Evolutionary conservation across 2,329 filamentous ascomycete species (phyloP).

Genomic region (Aspergillus fijiensis): DNA sequence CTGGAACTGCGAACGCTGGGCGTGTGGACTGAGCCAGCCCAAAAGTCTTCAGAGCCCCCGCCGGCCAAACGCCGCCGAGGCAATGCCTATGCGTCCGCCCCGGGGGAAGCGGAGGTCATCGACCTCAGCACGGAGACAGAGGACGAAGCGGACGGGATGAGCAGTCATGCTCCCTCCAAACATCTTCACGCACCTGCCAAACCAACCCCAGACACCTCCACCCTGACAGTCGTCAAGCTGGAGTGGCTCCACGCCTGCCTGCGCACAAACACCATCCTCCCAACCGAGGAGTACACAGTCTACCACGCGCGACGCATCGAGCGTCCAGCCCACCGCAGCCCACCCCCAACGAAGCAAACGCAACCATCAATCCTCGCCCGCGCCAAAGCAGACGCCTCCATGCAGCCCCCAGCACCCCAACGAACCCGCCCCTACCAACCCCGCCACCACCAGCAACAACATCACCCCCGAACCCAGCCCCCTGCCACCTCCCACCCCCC

Average conservation of each 20-base stretch:
- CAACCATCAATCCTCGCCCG: slow-evolving; percentile 50
- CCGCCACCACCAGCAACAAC: slow-evolving; percentile 5
- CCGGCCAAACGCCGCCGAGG: slow-evolving; percentile 32
- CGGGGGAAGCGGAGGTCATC: slow-evolving; percentile 17
- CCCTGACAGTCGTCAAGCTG: slow-evolving; percentile 52
- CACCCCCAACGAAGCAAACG: slow-evolving; percentile 1
- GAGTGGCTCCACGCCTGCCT: slow-evolving; percentile 56
- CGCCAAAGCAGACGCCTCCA: slow-evolving; percentile 50
- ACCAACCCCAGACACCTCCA: slow-evolving; percentile 11
- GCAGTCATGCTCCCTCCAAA: slow-evolving; percentile 12
- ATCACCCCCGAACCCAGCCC: slow-evolving; percentile 17
- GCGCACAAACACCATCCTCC: slow-evolving; percentile 42
- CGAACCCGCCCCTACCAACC: slow-evolving; percentile 20
- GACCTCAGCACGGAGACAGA: slow-evolving; percentile 36
- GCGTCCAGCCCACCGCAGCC: slow-evolving; percentile 21
- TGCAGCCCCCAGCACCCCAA: slow-evolving; percentile 2
- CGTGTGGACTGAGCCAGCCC: slow-evolving; percentile 48
- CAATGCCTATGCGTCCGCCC: background rate
- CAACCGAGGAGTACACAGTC: slow-evolving; percentile 51
- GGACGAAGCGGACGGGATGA: slow-evolving; percentile 23
- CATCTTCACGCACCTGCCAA: slow-evolving; percentile 9
- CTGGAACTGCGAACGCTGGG: slow-evolving; percentile 74
- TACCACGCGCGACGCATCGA: slow-evolving; percentile 51
- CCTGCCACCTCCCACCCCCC: slow-evolving; percentile 34
- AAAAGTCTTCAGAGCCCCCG: slow-evolving; percentile 4